Evolutionary conservation across 1,284 basidiomycete species (phyloP).

Genomic region (Trichosporon asahii): DNA sequence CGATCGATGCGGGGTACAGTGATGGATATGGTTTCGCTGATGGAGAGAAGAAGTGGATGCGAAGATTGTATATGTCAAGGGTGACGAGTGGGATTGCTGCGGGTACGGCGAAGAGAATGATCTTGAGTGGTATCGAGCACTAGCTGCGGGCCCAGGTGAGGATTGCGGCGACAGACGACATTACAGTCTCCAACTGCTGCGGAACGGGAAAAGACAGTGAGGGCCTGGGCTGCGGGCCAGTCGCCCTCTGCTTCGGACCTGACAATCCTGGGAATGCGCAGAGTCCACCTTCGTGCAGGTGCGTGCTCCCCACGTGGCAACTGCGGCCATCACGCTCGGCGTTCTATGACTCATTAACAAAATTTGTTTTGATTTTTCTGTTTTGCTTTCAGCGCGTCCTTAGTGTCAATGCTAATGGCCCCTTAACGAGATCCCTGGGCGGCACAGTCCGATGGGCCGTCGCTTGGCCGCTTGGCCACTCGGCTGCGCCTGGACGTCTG

Average conservation of each 20-base stretch:
- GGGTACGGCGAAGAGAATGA: too few species aligned
- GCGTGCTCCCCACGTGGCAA: not conserved
- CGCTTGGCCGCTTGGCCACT: not conserved
- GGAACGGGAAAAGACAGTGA: not conserved
- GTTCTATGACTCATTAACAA: not conserved
- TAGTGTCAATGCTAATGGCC: too few species aligned
- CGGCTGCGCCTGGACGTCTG: not conserved
- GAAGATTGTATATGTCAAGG: not conserved
- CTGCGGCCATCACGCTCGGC: not conserved
- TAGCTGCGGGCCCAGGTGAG: not conserved
- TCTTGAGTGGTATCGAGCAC: not conserved
- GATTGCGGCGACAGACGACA: not conserved
- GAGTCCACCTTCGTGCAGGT: not conserved
- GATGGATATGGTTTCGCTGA: not conserved
- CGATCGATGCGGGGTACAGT: not conserved
- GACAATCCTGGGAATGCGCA: not conserved
- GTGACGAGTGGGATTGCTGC: not conserved
- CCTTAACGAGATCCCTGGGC: not conserved
- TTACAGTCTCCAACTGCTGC: not conserved
- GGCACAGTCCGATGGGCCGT: not conserved
- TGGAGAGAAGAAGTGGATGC: not conserved
- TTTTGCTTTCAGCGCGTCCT: not conserved
- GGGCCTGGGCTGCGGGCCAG: slow-evolving; percentile 1
- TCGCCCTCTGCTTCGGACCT: not conserved
- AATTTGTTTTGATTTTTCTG: not conserved